These are phyloP conservation scores for Botryotinia convoluta DNA, from an alignment of 2,329 filamentous ascomycete genomes.

Conservation along the genomic window DNA sequence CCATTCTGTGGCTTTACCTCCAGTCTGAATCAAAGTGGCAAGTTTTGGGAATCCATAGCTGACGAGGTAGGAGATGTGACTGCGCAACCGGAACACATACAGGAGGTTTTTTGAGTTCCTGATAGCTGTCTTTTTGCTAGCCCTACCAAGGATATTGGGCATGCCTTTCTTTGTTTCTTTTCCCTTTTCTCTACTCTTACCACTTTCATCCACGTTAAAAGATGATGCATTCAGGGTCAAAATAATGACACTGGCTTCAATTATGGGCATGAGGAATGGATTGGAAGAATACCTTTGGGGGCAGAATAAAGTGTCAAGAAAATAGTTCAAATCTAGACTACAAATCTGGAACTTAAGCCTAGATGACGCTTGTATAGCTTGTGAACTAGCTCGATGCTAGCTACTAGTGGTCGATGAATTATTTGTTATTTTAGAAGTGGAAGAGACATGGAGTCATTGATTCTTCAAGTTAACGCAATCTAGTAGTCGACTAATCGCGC, in stretches of 20 bases:
- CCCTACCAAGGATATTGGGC: fast-evolving
- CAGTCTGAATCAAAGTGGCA: too few species aligned
- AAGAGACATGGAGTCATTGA: not conserved
- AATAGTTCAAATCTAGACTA: not conserved
- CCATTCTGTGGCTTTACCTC: not conserved
- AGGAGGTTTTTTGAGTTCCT: not conserved
- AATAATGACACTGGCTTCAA: not conserved
- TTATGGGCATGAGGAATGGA: not conserved
- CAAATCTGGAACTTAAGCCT: not conserved
- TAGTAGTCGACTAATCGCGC: not conserved
- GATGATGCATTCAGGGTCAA: not conserved
- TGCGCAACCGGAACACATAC: not conserved
- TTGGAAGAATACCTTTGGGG: fast-evolving
- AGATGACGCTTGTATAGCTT: not conserved
- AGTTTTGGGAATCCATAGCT: not conserved
- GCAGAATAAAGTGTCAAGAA: not conserved
- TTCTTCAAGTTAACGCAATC: not conserved
- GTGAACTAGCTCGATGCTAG: not conserved
- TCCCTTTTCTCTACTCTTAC: too few species aligned
- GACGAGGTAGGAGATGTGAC: not conserved
- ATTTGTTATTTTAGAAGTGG: not conserved
- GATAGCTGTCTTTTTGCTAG: not conserved
- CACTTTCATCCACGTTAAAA: not conserved
- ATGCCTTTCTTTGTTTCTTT: fast-evolving
- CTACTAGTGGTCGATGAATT: not conserved